Evolutionary conservation across 2,329 filamentous ascomycete species (phyloP), one percentile per base, ranked within the genome.

Genomic region (Penicillium sp.): DNA sequence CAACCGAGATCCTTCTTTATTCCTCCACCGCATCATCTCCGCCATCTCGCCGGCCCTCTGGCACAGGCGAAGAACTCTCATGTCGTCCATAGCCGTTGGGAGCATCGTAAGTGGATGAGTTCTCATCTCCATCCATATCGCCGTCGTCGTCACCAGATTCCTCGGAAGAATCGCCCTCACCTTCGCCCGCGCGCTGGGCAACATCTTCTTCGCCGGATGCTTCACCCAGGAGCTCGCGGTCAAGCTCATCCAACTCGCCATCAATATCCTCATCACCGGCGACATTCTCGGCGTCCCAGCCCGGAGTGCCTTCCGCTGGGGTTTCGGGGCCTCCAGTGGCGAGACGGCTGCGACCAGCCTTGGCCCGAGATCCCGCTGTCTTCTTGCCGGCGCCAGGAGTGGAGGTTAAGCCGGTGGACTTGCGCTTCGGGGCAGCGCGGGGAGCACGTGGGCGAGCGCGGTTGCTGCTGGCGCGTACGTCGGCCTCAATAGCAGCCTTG

Each of bases 141-240:
- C 61, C 70, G 11, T 73, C 72, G 11, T 68, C 71, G n/a, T 73
- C 70, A 11, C 72, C 72, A n/a, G 73, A 68, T 41, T 73, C 72
- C 40, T 72, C 70, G 3, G 72, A 73, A 9, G 67, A 73, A 39
- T 74, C 71, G 13, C 67, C 69, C 10, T 64, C 70, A 35, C 66
- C 71, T 24, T 54, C 53, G n/a, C 61, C 66, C 14, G 60, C 54
- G 7, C 65, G 70, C 31, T 65, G 63, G 19, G 60, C 49, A n/a
- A 62, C 65, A 39, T 74, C 74, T 27, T 76, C 73, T n/a, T 76
- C 74, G 5, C 67, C 73, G 52, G 72, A 75, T 22, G 53, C 71
- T 50, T 76, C 74, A 36, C 73, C 73, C 11, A 76, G 68, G 18
- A 73, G 66, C 55, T 76, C 74, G 36, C 75, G 75, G 60, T 76